Evolutionary conservation across 106 monocot species (phyloP).

Genomic region (Ottelia alismoides): DNA sequence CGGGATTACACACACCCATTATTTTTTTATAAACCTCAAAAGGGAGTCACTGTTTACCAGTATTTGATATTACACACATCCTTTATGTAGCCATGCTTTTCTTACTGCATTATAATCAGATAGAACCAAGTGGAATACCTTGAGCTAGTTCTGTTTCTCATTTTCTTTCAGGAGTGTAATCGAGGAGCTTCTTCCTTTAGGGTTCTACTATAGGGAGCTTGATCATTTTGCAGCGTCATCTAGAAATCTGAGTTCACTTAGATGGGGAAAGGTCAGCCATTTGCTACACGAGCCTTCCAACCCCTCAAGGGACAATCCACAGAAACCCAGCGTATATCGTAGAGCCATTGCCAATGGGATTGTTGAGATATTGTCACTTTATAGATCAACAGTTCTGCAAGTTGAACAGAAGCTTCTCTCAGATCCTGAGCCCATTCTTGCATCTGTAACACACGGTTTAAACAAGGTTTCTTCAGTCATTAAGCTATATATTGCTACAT

Average conservation of each 20-base stretch:
- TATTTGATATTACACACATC: too few species aligned
- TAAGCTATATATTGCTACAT: too few species aligned
- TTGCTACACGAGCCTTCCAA: conserved; percentile 5
- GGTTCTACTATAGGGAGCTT: conserved; percentile 92
- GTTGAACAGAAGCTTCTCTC: conserved; percentile 91
- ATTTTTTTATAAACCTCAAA: too few species aligned
- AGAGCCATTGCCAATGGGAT: conserved; percentile 95
- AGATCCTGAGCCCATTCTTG: conserved; percentile 79
- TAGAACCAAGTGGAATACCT: background rate
- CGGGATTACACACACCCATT: too few species aligned
- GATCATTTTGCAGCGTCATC: conserved; percentile 58
- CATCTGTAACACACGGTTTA: conserved; percentile 71
- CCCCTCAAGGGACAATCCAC: background rate
- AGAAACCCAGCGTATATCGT: conserved; percentile 51
- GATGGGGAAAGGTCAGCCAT: conserved; percentile 4
- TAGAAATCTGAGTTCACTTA: conserved; percentile 65
- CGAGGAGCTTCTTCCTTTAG: conserved; percentile 68
- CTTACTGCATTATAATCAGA: too few species aligned
- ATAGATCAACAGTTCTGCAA: conserved; percentile 77
- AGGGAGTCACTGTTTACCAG: too few species aligned
- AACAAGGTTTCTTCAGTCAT: conserved; percentile 94
- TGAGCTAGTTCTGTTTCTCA: background rate
- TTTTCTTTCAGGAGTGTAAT: conserved; percentile 52
- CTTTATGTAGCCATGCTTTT: too few species aligned
- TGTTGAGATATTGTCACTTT: conserved; percentile 85